Evolutionary conservation across 2,329 filamentous ascomycete species (phyloP).

Genomic region (Lasiodiplodia hormozganensis): DNA sequence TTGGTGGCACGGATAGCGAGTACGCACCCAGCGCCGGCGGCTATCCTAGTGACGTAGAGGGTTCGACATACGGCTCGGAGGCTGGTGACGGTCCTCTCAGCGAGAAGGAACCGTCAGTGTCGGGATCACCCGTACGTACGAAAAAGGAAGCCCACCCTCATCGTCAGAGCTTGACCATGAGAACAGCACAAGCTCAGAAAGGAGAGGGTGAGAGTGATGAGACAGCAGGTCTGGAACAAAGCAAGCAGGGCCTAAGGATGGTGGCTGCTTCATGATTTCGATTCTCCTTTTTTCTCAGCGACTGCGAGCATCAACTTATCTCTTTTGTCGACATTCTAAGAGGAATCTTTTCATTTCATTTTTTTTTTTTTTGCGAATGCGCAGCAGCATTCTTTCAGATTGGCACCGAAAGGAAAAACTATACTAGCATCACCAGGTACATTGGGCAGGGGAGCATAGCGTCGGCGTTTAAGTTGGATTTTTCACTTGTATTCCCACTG

Average conservation of each 20-base stretch:
- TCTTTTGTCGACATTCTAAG: background rate
- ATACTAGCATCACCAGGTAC: background rate
- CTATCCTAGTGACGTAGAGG: slow-evolving; percentile 20
- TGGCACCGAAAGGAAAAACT: background rate
- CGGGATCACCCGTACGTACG: background rate
- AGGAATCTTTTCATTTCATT: background rate
- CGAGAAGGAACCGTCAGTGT: slow-evolving; percentile 1
- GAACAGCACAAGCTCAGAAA: slow-evolving; percentile 21
- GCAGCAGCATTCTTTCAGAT: slow-evolving; percentile 1
- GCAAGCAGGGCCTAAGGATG: slow-evolving; percentile 16
- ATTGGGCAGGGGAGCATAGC: slow-evolving; percentile 14
- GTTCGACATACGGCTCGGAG: slow-evolving; percentile 2
- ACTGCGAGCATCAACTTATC: background rate
- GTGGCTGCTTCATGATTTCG: slow-evolving; percentile 21
- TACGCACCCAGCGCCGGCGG: slow-evolving; percentile 24
- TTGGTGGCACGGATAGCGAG: slow-evolving; percentile 26
- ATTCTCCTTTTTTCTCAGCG: background rate
- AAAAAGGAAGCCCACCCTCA: slow-evolving; percentile 13
- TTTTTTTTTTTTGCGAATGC: background rate
- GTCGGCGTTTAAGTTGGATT: slow-evolving; percentile 11
- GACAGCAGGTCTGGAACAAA: slow-evolving; percentile 4
- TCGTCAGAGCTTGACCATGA: slow-evolving; percentile 24
- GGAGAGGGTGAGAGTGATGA: slow-evolving; percentile 12
- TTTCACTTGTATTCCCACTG: background rate
- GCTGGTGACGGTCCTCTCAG: background rate